A percentile compares a stretch with the other conserved stretches of the same genome.
phyloP scores from a whole-genome alignment of 1,284 basidiomycete species.

The Sphagnurus paluster region DNA sequence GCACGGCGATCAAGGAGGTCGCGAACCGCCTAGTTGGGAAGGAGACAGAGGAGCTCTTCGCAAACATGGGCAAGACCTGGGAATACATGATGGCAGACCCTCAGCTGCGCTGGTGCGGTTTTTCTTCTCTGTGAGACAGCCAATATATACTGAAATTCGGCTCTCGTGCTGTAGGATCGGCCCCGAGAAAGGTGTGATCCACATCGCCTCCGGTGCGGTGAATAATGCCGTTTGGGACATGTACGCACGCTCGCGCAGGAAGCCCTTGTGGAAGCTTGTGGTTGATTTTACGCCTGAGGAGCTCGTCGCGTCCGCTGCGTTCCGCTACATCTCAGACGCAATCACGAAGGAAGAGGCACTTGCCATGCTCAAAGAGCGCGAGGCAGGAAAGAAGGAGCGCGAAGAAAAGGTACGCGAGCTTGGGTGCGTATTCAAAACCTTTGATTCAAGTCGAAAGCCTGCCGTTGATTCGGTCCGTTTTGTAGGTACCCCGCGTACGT shows the following conservation, averaged over 20 bases:
- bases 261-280: slow-evolving; percentile 86
- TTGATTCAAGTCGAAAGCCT: not conserved
- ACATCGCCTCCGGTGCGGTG: slow-evolving; percentile 80
- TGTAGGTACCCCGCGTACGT: slow-evolving; percentile 93
- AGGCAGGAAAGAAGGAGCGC: slow-evolving; percentile 75
- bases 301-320: slow-evolving; percentile 81
- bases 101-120: slow-evolving; percentile 81
- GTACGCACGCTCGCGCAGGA: slow-evolving; percentile 73
- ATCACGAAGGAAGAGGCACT: slow-evolving; percentile 91
- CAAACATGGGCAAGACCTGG: slow-evolving; percentile 87
- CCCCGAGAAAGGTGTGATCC: slow-evolving; percentile 86
- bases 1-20: slow-evolving; percentile 77
- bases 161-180: slow-evolving; percentile 66
- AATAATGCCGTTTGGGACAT: slow-evolving; percentile 85
- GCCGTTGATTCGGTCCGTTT: not conserved
- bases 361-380: slow-evolving; percentile 76
- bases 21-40: slow-evolving; percentile 84
- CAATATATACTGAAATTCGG: too few species aligned
- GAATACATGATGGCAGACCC: slow-evolving; percentile 81
- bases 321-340: slow-evolving; percentile 92
- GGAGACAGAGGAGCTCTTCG: slow-evolving; percentile 80
- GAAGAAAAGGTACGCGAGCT: slow-evolving; percentile 70
- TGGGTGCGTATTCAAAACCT: slow-evolving; percentile 40
- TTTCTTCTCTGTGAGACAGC: slow-evolving; percentile 7
- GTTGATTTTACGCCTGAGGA: slow-evolving; percentile 88